Evolutionary conservation across 441 rosid genomes (phyloP).

Genomic region (Rhodomyrtus psidioides): DNA sequence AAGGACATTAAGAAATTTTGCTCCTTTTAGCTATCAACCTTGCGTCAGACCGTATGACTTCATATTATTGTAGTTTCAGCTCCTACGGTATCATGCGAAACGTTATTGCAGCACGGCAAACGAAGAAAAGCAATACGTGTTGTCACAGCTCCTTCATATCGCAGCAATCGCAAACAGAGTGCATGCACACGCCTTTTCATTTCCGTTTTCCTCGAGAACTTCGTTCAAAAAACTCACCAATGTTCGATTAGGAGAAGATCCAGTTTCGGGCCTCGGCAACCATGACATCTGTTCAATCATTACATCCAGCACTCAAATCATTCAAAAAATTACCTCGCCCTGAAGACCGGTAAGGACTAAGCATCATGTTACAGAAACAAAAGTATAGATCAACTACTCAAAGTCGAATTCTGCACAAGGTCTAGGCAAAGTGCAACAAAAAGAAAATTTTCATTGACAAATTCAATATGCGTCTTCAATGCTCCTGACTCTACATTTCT

Average conservation of each 20-base stretch:
- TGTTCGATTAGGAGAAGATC: neutral
- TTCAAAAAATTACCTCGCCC: neutral
- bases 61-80: neutral
- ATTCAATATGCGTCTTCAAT: constrained; percentile 36
- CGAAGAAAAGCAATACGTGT: neutral
- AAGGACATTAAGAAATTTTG: neutral
- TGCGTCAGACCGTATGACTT: neutral
- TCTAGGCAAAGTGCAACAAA: constrained; percentile 9
- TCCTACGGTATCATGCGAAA: neutral
- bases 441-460: constrained; percentile 43
- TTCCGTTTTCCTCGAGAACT: neutral
- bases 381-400: neutral
- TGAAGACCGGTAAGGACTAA: neutral
- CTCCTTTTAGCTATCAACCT: neutral
- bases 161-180: neutral
- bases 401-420: neutral
- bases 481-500: constrained; percentile 60
- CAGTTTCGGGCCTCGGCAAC: neutral
- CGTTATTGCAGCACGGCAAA: neutral
- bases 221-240: neutral
- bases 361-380: neutral
- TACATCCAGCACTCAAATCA: neutral
- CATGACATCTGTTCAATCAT: neutral
- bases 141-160: neutral
- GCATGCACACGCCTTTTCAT: neutral